Evolutionary conservation across 441 rosid species (phyloP), one percentile per base, ranked within the genome.

Genomic region (Adansonia gregorii): DNA sequence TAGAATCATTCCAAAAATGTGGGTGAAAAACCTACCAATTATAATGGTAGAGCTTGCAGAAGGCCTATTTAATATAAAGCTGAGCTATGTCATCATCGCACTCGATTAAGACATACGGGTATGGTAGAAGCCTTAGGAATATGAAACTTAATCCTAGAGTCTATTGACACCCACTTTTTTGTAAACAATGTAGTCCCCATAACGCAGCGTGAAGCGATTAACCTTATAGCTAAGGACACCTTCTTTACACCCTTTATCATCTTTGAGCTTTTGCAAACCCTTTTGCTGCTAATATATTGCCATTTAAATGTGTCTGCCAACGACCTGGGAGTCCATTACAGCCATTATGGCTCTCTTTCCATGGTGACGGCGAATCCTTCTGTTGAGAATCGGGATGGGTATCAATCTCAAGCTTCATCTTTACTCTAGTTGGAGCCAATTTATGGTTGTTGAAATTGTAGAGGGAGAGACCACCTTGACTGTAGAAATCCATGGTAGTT

Each of bases 81-180:
- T 94, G 94, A 48, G 99, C 99, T 95, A 96, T 96, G 48, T 96
- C 98, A 82, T 96, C 98, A 0, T 97, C 94, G 76, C 90, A 94
- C 87, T 96, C 97, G 14, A 96, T 93, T 65, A 91, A 96, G 76
- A 91, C 94, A 74, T 87, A 85, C 78, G 31, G 97, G 91, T 82
- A 84, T 92, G 7, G 85, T 65, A 6, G 93, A 90, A 77, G 67
- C 86, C 85, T 88, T 92, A 11, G 91, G 83, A 63, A 86, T 88
- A 80, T 94, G 98, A 76, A 86, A 91, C 82, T 88, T 93, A 24
- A 96, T 91, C 93, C 93, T 41, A 94, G 74, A 96, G 94, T 73
- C 90, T 88, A 74, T 98, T 98, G 76, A 96, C 78, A 2, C 99
- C 98, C 48, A 90, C 98, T 83, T 96, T 96, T 91, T 91, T 94